Conservation (phyloP, 176 grass and related monocot genomes). For the Carex pumila region DNA sequence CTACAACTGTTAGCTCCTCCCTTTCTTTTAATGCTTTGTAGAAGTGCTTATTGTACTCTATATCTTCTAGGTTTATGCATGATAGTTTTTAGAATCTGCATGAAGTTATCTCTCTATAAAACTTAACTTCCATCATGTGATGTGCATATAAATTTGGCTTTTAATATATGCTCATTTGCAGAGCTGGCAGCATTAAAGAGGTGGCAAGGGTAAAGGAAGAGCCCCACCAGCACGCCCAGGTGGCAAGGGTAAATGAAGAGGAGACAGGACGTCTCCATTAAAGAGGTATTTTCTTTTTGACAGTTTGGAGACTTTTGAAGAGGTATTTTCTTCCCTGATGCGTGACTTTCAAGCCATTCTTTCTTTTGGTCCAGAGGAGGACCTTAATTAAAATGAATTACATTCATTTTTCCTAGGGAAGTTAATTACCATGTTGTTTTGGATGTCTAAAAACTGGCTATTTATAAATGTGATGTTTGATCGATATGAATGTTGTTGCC, state of each 20-base stretch:
- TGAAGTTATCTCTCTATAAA: not conserved
- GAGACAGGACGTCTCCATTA: constrained; percentile 43
- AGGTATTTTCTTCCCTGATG: constrained; percentile 46
- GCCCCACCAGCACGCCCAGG: constrained; percentile 37
- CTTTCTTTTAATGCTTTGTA: not conserved
- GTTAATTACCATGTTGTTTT: too few species aligned
- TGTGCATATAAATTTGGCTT: not conserved
- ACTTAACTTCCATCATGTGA: not conserved
- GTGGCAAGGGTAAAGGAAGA: too few species aligned
- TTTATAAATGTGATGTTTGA: too few species aligned
- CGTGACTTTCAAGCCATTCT: constrained; percentile 66
- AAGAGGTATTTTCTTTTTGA: constrained; percentile 32
- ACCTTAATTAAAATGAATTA: too few species aligned
- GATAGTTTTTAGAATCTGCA: not conserved
- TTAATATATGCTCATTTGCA: constrained; percentile 27
- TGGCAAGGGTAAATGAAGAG: constrained; percentile 66
- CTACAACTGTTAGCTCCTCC: too few species aligned
- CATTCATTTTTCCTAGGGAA: too few species aligned
- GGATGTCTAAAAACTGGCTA: too few species aligned
- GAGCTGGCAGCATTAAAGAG: constrained; percentile 62
- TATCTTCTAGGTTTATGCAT: not conserved
- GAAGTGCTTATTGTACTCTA: not conserved
- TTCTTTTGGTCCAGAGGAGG: constrained; percentile 64
- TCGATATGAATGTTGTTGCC: too few species aligned
- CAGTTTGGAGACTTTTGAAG: constrained; percentile 91